Evolutionary conservation across 768 basidiomycete genomes (phyloP).

Genomic region (Russula ochroleuca): DNA sequence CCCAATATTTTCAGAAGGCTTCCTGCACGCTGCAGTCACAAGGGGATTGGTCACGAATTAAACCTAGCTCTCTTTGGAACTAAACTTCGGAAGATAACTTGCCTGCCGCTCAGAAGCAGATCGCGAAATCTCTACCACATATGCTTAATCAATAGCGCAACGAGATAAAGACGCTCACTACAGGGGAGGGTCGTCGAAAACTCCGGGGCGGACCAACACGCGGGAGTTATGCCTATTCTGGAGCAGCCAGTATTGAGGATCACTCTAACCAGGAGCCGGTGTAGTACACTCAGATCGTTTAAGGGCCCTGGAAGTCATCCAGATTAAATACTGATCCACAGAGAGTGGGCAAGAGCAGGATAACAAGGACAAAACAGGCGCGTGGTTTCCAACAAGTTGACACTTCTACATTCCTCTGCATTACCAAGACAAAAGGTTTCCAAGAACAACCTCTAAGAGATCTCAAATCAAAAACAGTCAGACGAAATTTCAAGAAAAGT

Average conservation of each 20-base stretch:
- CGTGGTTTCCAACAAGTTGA: background rate
- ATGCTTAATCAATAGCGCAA: background rate
- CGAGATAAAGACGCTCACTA: slow-evolving; percentile 2
- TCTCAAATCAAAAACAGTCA: background rate
- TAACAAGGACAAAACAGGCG: background rate
- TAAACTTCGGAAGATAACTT: background rate
- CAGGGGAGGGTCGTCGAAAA: background rate
- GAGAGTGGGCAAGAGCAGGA: background rate
- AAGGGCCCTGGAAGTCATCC: background rate
- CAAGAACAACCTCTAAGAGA: background rate
- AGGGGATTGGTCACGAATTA: background rate
- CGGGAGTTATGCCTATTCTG: background rate
- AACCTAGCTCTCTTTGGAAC: background rate
- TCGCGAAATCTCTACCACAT: background rate
- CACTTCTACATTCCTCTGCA: background rate
- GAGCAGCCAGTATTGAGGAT: background rate
- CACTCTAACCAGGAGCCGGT: background rate
- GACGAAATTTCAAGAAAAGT: background rate
- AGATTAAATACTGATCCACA: background rate
- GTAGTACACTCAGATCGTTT: background rate
- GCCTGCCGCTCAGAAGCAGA: background rate
- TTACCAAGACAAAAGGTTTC: slow-evolving; percentile 2
- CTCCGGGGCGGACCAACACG: background rate
- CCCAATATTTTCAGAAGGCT: background rate
- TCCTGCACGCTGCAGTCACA: slow-evolving; percentile 5